Base-by-base conservation (phyloP, 2,329 filamentous ascomycete genomes). In the Coniochaeta prunicola region DNA sequence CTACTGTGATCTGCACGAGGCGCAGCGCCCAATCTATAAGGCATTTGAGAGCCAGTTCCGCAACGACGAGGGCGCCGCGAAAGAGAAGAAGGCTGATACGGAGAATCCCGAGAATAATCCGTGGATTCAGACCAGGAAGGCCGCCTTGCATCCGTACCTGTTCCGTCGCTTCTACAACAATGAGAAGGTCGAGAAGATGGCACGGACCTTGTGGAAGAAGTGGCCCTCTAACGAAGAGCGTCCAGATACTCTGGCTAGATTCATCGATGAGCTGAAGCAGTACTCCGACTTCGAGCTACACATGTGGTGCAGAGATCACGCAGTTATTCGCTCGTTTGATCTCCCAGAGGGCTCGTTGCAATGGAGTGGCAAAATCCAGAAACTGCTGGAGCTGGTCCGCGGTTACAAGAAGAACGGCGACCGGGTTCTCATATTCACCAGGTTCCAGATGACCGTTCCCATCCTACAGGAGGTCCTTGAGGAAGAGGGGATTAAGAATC, bases 371-470 rank as follows among this genome's bases (percentile, higher is more conserved):
- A 99, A 99, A 71, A 87, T 97, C n/a, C 76, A 85, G 63, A 88
- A 89, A 64, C 82, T 97, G 28, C 79, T 91, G 28, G 82, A 89
- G 65, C 80, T 99, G 13, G 80, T 99, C 1, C 77, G 80, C 12
- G 74, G 80, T 15, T 97, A 91, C 73, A 87, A 87, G 64, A 76
- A 81, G 60, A 92, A 91, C 57, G 93, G 92, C 3, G 92, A 97
- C 70, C 87, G 93, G 4, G 87, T 90, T 0, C 81, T 99, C 2
- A 85, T 99, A 26, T 99, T 99, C 75, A 96, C 89, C 53, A 92
- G 96, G 66, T 99, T 97, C 72, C 91, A 91, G 7, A 88, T 91
- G 64, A 88, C 96, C 58, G 89, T 97, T 73, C 90, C 97, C 71
- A 92, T 99, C 59, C 80, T 99, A 0, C 88, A 92, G 63, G 86